Percentiles rank a stretch among this genome's conserved stretches.
These are phyloP conservation scores for Alternaria arborescens DNA, from an alignment of 2,329 filamentous ascomycete species.

Conservation along the genomic window DNA sequence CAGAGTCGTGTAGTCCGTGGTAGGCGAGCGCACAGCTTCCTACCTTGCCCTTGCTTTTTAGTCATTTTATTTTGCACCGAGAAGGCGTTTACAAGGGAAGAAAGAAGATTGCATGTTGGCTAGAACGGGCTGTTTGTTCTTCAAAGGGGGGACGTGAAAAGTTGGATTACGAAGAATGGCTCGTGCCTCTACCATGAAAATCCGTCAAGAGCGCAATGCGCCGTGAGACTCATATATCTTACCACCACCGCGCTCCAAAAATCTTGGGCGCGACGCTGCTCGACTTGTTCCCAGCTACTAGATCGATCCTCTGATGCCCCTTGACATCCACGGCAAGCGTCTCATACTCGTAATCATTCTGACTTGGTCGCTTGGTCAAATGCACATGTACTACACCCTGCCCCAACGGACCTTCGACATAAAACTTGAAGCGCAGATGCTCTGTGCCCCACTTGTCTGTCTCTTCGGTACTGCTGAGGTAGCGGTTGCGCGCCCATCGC, in stretches of 20 bases:
- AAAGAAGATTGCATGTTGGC: not conserved
- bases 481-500: conserved; percentile 76
- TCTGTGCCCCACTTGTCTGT: conserved; percentile 79
- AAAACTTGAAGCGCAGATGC: conserved; percentile 84
- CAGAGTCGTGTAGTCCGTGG: conserved; percentile 2
- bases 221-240: not conserved
- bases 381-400: conserved; percentile 79
- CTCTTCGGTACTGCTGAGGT: conserved; percentile 68
- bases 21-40: not conserved
- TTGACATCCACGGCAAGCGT: conserved; percentile 82
- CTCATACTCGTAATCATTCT: conserved; percentile 77
- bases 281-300: conserved; percentile 40
- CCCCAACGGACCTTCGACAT: conserved; percentile 80
- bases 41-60: conserved; percentile 2
- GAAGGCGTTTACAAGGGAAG: not conserved
- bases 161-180: not conserved
- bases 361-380: conserved; percentile 72
- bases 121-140: not conserved
- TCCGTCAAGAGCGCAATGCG: not conserved
- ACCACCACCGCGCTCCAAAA: conserved; percentile 51
- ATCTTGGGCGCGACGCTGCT: conserved; percentile 46
- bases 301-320: conserved; percentile 63
- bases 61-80: not conserved
- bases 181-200: not conserved
- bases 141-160: not conserved